Percentiles rank a stretch among this genome's conserved stretches.
These are phyloP conservation scores for Suillus subalutaceus DNA, from an alignment of 768 basidiomycete species.

Conservation along the genomic window DNA sequence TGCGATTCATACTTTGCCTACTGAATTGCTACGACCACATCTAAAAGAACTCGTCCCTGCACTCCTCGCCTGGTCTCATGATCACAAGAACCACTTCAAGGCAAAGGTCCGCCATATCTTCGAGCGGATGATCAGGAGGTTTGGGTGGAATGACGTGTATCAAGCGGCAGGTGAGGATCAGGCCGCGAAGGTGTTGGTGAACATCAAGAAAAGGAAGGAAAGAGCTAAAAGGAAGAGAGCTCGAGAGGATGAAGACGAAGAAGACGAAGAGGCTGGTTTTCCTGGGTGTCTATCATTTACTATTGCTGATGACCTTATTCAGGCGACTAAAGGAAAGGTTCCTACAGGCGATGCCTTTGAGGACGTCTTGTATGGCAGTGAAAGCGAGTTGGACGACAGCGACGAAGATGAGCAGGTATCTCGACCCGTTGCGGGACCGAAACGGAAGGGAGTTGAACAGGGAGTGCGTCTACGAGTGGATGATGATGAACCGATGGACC, in stretches of 20 bases:
- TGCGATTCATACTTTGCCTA: conserved; percentile 81
- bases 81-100: conserved; percentile 99
- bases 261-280: conserved; percentile 46
- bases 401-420: conserved; percentile 54
- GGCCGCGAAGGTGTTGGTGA: conserved; percentile 84
- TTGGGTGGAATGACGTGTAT: conserved; percentile 85
- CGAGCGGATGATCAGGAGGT: conserved; percentile 91
- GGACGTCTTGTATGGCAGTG: conserved; percentile 95
- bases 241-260: conserved; percentile 57
- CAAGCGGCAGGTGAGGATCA: conserved; percentile 76
- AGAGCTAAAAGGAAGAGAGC: conserved; percentile 88
- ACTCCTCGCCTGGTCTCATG: conserved; percentile 90
- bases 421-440: conserved; percentile 35
- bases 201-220: conserved; percentile 96
- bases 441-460: conserved; percentile 39
- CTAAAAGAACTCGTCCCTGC: conserved; percentile 80
- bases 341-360: conserved; percentile 89
- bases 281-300: not conserved
- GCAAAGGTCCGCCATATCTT: conserved; percentile 95
- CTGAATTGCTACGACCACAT: conserved; percentile 73
- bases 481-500: conserved; percentile 93
- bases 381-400: conserved; percentile 82
- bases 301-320: not conserved
- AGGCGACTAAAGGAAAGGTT: conserved; percentile 51
- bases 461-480: conserved; percentile 80